Percentiles rank a stretch among this genome's conserved stretches.
Conservation (phyloP, 306 rosid species). For the Rosa multiflora region DNA sequence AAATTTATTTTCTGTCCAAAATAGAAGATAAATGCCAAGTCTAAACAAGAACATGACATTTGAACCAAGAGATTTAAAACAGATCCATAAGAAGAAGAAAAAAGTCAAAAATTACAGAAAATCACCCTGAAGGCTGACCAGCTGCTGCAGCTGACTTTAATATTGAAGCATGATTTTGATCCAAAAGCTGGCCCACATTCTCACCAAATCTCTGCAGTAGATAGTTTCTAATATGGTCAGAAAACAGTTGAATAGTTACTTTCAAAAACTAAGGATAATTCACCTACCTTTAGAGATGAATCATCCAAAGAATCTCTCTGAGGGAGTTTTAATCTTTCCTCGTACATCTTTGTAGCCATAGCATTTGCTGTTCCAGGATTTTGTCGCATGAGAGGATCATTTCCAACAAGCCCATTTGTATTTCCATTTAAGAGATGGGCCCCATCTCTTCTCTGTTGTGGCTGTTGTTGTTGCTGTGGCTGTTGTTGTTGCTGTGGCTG, state of each 20-base stretch:
- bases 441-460: slow-evolving; percentile 89
- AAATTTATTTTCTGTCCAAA: not conserved
- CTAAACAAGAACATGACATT: not conserved
- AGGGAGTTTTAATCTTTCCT: slow-evolving; percentile 85
- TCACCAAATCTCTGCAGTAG: slow-evolving; percentile 91
- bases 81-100: slow-evolving; percentile 1
- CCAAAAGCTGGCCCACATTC: slow-evolving; percentile 87
- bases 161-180: slow-evolving; percentile 76
- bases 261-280: slow-evolving; percentile 24
- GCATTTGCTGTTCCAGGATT: slow-evolving; percentile 90
- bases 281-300: slow-evolving; percentile 73
- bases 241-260: slow-evolving; percentile 20
- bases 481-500: slow-evolving; percentile 51
- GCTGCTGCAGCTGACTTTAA: slow-evolving; percentile 83
- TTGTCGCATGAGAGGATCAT: slow-evolving; percentile 65
- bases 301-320: slow-evolving; percentile 95
- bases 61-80: not conserved
- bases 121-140: slow-evolving; percentile 93
- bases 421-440: slow-evolving; percentile 74
- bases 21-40: not conserved
- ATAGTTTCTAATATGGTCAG: slow-evolving; percentile 28
- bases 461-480: slow-evolving; percentile 48
- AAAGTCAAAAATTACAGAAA: slow-evolving; percentile 16
- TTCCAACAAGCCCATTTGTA: slow-evolving; percentile 85
- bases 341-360: slow-evolving; percentile 90